Conservation (phyloP, 306 rosid genomes). For the Cotoneaster glaucophyllus region DNA sequence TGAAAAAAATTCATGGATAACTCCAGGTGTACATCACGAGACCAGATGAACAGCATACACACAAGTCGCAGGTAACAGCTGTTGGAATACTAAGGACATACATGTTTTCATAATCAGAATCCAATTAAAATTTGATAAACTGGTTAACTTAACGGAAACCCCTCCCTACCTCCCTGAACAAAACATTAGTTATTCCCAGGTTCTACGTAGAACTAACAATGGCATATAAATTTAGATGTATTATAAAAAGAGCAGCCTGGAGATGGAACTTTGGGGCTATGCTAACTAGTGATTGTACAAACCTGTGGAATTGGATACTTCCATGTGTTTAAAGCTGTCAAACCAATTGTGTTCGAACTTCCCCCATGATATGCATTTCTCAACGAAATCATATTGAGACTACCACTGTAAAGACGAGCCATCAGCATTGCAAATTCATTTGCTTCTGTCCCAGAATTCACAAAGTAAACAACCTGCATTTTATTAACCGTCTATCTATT, state of each 20-base stretch:
- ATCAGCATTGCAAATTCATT: conserved; percentile 89
- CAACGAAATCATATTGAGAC: conserved; percentile 77
- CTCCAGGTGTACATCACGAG: neutral
- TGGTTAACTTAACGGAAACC: neutral
- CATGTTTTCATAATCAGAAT: neutral
- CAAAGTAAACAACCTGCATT: conserved; percentile 86
- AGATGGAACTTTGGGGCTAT: neutral
- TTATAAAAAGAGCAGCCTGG: neutral
- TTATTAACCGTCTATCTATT: neutral
- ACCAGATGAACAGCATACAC: neutral
- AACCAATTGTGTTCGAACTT: conserved; percentile 65
- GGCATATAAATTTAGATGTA: neutral
- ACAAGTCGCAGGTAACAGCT: neutral
- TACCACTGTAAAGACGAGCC: conserved; percentile 84
- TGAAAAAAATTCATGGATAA: neutral
- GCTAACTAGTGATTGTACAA: conserved; percentile 2
- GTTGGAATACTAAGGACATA: neutral
- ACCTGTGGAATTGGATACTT: conserved; percentile 94
- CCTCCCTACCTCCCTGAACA: neutral
- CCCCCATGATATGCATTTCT: conserved; percentile 97
- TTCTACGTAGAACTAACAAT: neutral
- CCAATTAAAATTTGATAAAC: neutral
- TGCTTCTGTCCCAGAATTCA: conserved; percentile 91
- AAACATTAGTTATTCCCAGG: neutral
- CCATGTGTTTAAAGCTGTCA: conserved; percentile 82